A percentile compares a stretch with the other conserved stretches of the same genome.
These are phyloP conservation scores for Oryza coarctata DNA, from an alignment of 176 grass and related monocot genomes.

Conservation along the genomic window DNA sequence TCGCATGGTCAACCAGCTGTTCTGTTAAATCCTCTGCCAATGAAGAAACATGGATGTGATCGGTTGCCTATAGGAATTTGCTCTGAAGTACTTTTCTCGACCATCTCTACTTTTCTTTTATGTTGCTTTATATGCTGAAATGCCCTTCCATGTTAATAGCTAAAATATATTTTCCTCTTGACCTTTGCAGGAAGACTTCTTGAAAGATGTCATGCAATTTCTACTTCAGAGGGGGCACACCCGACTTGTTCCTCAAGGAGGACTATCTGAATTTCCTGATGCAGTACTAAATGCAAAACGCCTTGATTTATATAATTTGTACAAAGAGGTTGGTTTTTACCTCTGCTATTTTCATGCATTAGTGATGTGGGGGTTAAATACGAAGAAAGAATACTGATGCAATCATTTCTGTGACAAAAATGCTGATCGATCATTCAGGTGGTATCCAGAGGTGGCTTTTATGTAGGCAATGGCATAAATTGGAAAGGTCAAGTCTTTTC, in stretches of 20 bases:
- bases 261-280: conserved; percentile 68
- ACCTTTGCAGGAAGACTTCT: conserved; percentile 64
- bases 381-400: neutral
- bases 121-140: neutral
- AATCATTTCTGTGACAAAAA: conserved; percentile 21
- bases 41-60: conserved; percentile 74
- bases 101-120: neutral
- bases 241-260: conserved; percentile 68
- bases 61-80: conserved; percentile 48
- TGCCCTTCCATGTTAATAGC: neutral
- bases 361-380: neutral
- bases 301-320: conserved; percentile 78
- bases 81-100: conserved; percentile 47
- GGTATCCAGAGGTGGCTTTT: conserved; percentile 79
- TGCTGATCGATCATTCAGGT: conserved; percentile 44
- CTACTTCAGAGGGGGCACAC: conserved; percentile 55
- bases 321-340: conserved; percentile 58
- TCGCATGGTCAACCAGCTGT: conserved; percentile 11
- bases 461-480: conserved; percentile 86
- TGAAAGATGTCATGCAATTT: conserved; percentile 81
- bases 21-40: conserved; percentile 61
- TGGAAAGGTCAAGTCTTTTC: conserved; percentile 93
- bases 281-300: conserved; percentile 73
- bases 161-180: neutral
- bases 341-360: conserved; percentile 3